Conservation (phyloP, 139 green algal species). For the Pseudopediastrum boryanum region DNA sequence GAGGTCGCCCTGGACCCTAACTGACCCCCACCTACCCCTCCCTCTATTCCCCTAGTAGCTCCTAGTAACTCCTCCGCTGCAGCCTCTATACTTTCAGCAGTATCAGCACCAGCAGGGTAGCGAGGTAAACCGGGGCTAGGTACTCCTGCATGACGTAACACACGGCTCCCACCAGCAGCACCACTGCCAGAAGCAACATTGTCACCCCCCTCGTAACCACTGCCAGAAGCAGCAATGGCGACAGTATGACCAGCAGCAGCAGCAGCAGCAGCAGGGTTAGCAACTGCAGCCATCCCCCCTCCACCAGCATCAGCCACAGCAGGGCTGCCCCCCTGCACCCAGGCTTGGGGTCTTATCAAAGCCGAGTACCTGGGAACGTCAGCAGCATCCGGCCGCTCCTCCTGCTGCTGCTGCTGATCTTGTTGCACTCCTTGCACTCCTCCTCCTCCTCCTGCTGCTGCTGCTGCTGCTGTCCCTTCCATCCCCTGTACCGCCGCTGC, state of each 20-base stretch:
- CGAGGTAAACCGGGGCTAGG: background rate
- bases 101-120: background rate
- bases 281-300: background rate
- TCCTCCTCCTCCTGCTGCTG: background rate
- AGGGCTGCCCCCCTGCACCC: background rate
- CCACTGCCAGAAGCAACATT: background rate
- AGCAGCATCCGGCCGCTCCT: background rate
- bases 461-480: conserved; percentile 1
- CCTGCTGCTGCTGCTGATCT: background rate
- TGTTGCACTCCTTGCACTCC: background rate
- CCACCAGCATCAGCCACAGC: background rate
- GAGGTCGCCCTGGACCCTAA: background rate
- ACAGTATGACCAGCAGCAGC: background rate
- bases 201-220: background rate
- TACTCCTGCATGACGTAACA: background rate
- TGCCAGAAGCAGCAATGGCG: background rate
- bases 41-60: background rate
- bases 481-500: conserved; percentile 13
- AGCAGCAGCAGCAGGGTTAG: background rate
- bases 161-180: background rate
- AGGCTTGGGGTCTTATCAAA: background rate
- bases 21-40: background rate
- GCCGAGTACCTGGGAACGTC: background rate
- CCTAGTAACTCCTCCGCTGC: background rate
- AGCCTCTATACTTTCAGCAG: background rate